Evolutionary conservation across 202 grass and related monocot genomes (phyloP), one percentile per base, ranked within the genome.

Genomic region (Zizania palustris): DNA sequence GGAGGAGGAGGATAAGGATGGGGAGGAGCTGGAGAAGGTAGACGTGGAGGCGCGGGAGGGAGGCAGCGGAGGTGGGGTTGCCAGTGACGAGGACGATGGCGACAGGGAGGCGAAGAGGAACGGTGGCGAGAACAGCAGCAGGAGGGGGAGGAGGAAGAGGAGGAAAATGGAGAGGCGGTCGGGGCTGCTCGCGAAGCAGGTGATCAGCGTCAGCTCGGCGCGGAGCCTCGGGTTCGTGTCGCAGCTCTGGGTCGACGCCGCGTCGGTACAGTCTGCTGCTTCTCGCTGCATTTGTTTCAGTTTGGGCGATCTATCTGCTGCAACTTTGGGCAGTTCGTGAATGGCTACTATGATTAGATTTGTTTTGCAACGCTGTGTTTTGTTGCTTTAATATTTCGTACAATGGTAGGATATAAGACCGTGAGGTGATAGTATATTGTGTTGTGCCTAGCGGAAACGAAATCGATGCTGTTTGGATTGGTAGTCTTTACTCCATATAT

Each of bases 141-240:
- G 44, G 71, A 28, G 28, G 28, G 28, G 28, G 2, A 28, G 28
- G 28, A 43, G 69, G 68, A 60, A 80, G 49, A 41, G 94, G 66
- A 84, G 80, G 74, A 85, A 81, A 80, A 90, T 94, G 89, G 58
- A 87, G 50, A 80, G 70, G 63, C 86, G 95, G 16, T 92, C 95
- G 43, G 90, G 77, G 63, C 80, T 98, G 71, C 77, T 98, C 13
- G 91, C 95, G 45, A 98, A 98, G 74, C 91, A 98, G 81, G 95
- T 98, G 56, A 75, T 98, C 73, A 94, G 95, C 64, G 77, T 98
- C 70, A 64, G 74, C 63, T 94, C 89, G 28, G 91, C 95, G 36
- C 76, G 74, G 33, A 98, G 91, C 83, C 82, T 98, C 16, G 95
- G 91, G 8, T 98, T 94, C 60, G 89, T 98, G 48, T 98, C 95